Evolutionary conservation across 2,329 filamentous ascomycete genomes (phyloP).

Genomic region (Fusarium torreyae): DNA sequence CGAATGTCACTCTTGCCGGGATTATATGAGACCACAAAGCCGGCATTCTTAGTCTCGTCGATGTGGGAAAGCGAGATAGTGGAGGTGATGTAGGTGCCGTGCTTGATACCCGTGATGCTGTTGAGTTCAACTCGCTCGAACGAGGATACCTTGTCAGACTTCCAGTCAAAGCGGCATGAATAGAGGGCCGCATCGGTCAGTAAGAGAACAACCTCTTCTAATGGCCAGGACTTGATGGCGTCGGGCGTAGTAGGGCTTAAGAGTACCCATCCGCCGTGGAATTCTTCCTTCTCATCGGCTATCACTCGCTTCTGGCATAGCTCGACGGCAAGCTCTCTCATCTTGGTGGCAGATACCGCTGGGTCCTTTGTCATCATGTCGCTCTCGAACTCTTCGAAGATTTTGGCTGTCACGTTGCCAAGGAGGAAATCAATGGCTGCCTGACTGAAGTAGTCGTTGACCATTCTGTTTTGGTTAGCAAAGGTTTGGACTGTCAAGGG

Average conservation of each 20-base stretch:
- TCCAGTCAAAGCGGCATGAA: slow-evolving; percentile 94
- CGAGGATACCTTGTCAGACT: slow-evolving; percentile 91
- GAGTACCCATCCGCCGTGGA: slow-evolving; percentile 91
- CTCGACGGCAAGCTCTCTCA: slow-evolving; percentile 91
- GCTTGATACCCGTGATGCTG: slow-evolving; percentile 79
- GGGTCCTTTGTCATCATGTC: slow-evolving; percentile 95
- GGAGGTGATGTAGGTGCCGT: slow-evolving; percentile 91
- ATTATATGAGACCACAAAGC: slow-evolving; percentile 84
- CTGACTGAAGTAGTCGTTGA: slow-evolving; percentile 98
- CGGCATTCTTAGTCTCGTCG: slow-evolving; percentile 85
- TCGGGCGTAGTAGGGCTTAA: slow-evolving; percentile 82
- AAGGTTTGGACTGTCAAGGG: not conserved
- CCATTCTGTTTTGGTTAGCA: slow-evolving; percentile 76
- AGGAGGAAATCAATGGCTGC: slow-evolving; percentile 95
- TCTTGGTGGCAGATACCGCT: slow-evolving; percentile 85
- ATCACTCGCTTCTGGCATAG: slow-evolving; percentile 89
- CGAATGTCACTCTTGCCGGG: slow-evolving; percentile 79
- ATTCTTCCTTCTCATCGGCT: slow-evolving; percentile 84
- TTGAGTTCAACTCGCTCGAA: slow-evolving; percentile 89
- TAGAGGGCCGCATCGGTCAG: slow-evolving; percentile 90
- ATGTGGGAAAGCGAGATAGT: slow-evolving; percentile 84
- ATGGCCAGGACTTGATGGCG: slow-evolving; percentile 77
- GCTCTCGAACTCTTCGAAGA: slow-evolving; percentile 95
- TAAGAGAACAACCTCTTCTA: slow-evolving; percentile 90
- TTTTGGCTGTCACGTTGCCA: slow-evolving; percentile 85